A percentile compares a stretch with the other conserved stretches of the same genome.
Evolutionary conservation across 176 grass and related monocot species (phyloP).

Genomic region (Cocos nucifera): DNA sequence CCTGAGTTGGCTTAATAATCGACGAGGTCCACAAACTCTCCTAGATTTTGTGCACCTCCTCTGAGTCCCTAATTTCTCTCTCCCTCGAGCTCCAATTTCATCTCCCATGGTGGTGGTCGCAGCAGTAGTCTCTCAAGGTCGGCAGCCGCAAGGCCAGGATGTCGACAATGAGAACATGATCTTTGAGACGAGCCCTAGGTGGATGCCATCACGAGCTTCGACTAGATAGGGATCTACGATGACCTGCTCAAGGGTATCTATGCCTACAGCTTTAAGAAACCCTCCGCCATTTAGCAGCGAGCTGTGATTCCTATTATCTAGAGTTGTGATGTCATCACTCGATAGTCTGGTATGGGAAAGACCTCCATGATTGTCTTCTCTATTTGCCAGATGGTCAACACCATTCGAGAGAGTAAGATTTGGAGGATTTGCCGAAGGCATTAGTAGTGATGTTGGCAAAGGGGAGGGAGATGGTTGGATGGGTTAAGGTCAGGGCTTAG

Average conservation of each 20-base stretch:
- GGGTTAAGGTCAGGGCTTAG: no score
- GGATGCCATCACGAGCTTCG: constrained; percentile 74
- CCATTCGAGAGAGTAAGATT: neutral
- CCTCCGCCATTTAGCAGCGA: neutral
- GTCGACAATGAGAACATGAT: constrained; percentile 68
- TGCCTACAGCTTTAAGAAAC: neutral
- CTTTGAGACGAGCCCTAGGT: constrained; percentile 81
- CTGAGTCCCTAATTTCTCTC: neutral
- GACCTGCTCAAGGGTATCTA: constrained; percentile 44
- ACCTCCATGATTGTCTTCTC: neutral
- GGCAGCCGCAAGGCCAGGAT: constrained; percentile 16
- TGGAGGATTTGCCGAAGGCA: no score
- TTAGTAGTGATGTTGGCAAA: no score
- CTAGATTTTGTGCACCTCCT: neutral
- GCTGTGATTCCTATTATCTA: neutral
- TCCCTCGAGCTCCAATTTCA: no score
- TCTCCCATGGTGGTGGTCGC: constrained; percentile 9
- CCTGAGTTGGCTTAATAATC: no score
- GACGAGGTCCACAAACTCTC: no score
- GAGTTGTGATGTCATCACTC: neutral
- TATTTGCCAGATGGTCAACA: neutral
- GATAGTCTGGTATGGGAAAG: neutral
- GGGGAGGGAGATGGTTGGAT: no score
- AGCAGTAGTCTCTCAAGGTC: constrained; percentile 8
- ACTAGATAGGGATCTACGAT: constrained; percentile 87